phyloP scores from a whole-genome alignment of 2,329 filamentous ascomycete species.

The Fusarium chuoi region DNA sequence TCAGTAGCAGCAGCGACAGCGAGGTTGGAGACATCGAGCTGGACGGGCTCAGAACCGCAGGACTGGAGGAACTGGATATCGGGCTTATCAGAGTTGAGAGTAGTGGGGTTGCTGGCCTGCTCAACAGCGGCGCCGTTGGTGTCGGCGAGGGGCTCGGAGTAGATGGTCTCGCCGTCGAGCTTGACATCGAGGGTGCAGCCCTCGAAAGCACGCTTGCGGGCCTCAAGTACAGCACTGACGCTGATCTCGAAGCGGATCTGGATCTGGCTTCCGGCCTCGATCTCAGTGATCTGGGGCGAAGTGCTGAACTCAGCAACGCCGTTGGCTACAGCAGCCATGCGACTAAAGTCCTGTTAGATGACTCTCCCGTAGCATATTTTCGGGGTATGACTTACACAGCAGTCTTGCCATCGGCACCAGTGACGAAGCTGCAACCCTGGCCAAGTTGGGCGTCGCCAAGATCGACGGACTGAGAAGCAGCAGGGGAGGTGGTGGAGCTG shows the following conservation, averaged over 20 bases:
- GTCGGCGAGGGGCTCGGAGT: neutral
- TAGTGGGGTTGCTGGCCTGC: neutral
- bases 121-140: neutral
- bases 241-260: neutral
- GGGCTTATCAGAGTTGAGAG: neutral
- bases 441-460: neutral
- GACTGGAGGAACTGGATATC: constrained; percentile 7
- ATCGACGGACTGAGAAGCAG: neutral
- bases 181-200: constrained; percentile 8
- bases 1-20: constrained; percentile 7
- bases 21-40: neutral
- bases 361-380: too few species aligned
- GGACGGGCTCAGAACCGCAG: constrained; percentile 7
- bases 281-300: neutral
- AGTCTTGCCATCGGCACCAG: neutral
- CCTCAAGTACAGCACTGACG: rapidly evolving
- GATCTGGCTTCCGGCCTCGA: neutral
- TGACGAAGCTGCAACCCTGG: neutral
- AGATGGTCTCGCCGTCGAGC: neutral
- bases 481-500: neutral
- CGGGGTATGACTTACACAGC: neutral
- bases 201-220: constrained; percentile 2
- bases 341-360: neutral
- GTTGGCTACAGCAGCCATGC: neutral
- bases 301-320: neutral